These are phyloP conservation scores for Didymosphaeria variabile DNA, from an alignment of 2,329 filamentous ascomycete species.

Conservation along the genomic window DNA sequence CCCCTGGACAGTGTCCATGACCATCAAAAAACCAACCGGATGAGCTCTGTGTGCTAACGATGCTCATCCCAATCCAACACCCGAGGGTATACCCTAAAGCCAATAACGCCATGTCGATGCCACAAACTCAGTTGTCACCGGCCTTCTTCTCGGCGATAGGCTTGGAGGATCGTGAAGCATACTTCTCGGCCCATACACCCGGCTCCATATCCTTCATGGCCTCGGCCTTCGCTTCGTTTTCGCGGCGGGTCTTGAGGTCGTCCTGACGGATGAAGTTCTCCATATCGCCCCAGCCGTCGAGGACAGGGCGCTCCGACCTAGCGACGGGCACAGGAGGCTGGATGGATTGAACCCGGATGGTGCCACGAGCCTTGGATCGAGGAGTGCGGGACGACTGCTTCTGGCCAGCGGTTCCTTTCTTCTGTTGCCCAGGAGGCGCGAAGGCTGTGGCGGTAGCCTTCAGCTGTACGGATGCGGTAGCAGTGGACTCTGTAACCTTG, in stretches of 20 bases:
- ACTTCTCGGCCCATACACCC: background rate
- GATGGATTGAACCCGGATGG: background rate
- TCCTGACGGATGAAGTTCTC: conserved; percentile 15
- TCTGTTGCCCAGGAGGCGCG: too few relatives aligned
- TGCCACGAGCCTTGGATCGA: too few relatives aligned
- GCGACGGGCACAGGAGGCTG: background rate
- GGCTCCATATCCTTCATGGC: background rate
- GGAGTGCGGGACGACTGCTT: background rate
- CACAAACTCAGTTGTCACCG: background rate
- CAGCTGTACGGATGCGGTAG: background rate
- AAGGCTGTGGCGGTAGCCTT: background rate
- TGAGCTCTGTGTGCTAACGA: background rate
- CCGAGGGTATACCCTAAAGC: background rate
- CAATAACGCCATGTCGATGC: background rate
- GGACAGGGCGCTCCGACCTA: background rate
- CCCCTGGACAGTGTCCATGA: background rate
- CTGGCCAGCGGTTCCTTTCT: background rate
- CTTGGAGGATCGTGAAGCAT: background rate
- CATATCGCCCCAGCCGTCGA: conserved; percentile 18
- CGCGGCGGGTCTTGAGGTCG: background rate
- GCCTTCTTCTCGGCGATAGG: background rate
- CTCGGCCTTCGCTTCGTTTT: conserved; percentile 6
- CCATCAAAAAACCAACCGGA: background rate
- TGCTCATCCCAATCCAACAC: background rate
- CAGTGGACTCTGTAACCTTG: background rate